Evolutionary conservation across 2,329 filamentous ascomycete species (phyloP).

Genomic region (Ophiocordyceps camponoti-floridani): DNA sequence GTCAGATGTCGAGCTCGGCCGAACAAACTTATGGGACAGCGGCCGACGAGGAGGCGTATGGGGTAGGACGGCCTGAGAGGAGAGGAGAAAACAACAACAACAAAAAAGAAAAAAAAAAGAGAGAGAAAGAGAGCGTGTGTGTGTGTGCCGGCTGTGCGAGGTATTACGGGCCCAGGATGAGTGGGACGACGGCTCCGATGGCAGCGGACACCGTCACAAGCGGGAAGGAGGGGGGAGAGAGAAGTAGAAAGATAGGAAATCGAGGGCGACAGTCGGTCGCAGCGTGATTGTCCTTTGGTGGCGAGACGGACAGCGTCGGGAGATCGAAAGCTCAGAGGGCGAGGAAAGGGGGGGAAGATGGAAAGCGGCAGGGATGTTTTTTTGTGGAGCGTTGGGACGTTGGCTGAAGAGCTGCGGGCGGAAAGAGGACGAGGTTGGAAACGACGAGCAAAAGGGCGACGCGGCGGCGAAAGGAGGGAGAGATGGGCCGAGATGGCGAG

Average conservation of each 20-base stretch:
- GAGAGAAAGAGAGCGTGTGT: slow-evolving; percentile 1
- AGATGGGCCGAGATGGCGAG: no score
- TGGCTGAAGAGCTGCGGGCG: no score
- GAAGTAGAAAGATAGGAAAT: slow-evolving; percentile 5
- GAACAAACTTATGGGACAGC: slow-evolving; percentile 14
- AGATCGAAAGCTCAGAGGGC: not conserved
- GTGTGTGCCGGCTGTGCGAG: slow-evolving; percentile 5
- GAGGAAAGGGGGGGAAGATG: slow-evolving; percentile 8
- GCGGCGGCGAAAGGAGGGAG: no score
- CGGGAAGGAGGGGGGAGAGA: not conserved
- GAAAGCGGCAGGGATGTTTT: slow-evolving; percentile 5
- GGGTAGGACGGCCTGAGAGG: slow-evolving; percentile 4
- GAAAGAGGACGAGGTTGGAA: no score
- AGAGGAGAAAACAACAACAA: no score
- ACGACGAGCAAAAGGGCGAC: no score
- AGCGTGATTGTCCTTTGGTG: not conserved
- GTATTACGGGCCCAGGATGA: slow-evolving; percentile 10
- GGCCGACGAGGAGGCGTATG: slow-evolving; percentile 7
- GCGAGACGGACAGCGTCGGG: not conserved
- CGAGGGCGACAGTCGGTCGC: slow-evolving; percentile 8
- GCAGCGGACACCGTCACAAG: slow-evolving; percentile 9
- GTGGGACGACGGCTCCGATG: slow-evolving; percentile 9
- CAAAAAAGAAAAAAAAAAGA: no score
- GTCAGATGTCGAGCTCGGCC: slow-evolving; percentile 12
- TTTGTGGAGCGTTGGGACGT: not conserved